These are phyloP conservation scores for Agarophyton chilense DNA, from an alignment of 23 red algal species.

Conservation along the genomic window DNA sequence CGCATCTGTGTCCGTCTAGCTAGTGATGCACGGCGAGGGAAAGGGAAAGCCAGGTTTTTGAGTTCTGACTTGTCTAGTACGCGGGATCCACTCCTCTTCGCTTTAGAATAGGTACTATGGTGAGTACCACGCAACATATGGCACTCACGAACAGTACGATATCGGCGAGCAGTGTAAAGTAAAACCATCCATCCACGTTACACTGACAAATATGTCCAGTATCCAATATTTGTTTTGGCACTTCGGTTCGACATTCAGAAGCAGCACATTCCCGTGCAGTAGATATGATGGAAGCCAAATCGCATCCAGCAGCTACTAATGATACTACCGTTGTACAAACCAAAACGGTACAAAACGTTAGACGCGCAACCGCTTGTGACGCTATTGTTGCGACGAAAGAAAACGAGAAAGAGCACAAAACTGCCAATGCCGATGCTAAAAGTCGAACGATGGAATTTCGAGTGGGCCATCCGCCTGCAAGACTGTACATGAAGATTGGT, in stretches of 20 bases:
- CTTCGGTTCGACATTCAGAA: conserved; percentile 29
- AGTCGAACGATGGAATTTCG: conserved; percentile 59
- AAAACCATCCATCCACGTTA: conserved; percentile 57
- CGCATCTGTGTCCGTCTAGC: background rate
- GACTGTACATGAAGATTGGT: conserved; percentile 58
- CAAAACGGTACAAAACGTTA: conserved; percentile 29
- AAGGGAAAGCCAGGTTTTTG: too few species aligned
- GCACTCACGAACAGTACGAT: conserved; percentile 46
- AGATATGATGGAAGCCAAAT: conserved; percentile 38
- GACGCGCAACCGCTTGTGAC: conserved; percentile 31
- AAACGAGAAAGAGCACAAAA: conserved; percentile 67
- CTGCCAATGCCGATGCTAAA: conserved; percentile 44
- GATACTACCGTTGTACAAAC: conserved; percentile 6
- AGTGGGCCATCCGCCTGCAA: conserved; percentile 73
- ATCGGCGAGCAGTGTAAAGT: conserved; percentile 61
- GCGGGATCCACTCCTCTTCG: conserved; percentile 31
- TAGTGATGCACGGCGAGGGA: too few species aligned
- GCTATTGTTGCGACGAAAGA: conserved; percentile 41
- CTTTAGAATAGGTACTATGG: conserved; percentile 26
- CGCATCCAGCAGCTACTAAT: conserved; percentile 19
- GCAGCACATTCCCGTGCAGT: conserved; percentile 48
- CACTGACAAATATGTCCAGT: conserved; percentile 55
- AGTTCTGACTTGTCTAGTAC: background rate
- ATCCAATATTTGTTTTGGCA: conserved; percentile 53
- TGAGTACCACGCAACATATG: conserved; percentile 27